Base-by-base conservation (phyloP, 1,139 yeast species). In the Hyphopichia khmerensis region DNA sequence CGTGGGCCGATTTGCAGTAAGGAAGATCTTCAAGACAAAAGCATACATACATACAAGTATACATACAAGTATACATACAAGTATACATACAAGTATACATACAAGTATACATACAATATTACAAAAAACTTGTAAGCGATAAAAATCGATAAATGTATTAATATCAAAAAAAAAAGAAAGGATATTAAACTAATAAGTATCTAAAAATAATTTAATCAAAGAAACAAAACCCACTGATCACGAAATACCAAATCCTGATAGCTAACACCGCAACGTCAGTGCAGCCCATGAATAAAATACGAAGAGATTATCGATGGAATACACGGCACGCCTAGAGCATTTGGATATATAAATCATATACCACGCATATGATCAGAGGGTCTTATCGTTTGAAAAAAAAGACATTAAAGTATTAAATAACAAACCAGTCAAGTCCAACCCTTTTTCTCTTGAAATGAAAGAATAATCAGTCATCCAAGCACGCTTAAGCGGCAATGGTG, bases 251-350 rank as follows among this genome's bases (percentile, higher is more conserved):
- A 67, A 65, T 70, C 75, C 81, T 75, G 81, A 76, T 76, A 76
- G 80, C 80, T 59, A 72, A 69, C 77, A 73, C 80, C 81, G 74
- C 75, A 76, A 76, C 80, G 80, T 75, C 80, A 66, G 78, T 70
- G 72, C 64, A 60, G 56, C 55, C 53, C 33, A 36, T 21, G 39
- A 23, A 29, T 17, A 29, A 32, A 33, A 19, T 33, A 32, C 34
- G 23, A 10, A 9, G 29, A 21, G 21, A 35, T 32, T 32, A 35
- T 15, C 19, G 39, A 55, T 59, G 52, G 55, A 57, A 69, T 68
- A 70, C 79, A 74, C 80, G 80, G 79, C 67, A 75, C 80, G 80
- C 80, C 81, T 76, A 76, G 80, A 76, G 81, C 75, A 71, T 67
- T 62, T 68, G 75, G 68, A 65, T 57, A 26, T 26, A 21, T 21